A percentile compares a stretch with the other conserved stretches of the same genome.
Conservation (phyloP, 805 yeast species). For the Teunomyces barrocoloradensis region DNA sequence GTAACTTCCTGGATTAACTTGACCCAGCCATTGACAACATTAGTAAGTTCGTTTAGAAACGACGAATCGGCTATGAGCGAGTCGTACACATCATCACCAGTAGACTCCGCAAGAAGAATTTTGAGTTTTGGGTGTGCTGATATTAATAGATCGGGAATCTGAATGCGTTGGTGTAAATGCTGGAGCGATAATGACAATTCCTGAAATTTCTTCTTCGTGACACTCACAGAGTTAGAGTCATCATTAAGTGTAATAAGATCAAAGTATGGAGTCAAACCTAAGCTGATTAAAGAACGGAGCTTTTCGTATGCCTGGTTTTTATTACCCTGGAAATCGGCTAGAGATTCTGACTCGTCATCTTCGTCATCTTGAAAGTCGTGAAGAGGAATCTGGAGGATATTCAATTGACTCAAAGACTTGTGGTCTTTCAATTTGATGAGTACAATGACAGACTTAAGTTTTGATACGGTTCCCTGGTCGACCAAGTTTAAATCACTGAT, state of each 20-base stretch:
- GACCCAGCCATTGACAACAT: constrained; percentile 72
- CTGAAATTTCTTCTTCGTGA: constrained; percentile 59
- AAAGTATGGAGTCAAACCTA: constrained; percentile 70
- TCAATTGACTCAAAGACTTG: constrained; percentile 30
- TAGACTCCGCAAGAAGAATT: constrained; percentile 11
- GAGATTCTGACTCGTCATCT: constrained; percentile 1
- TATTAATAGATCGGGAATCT: constrained; percentile 59
- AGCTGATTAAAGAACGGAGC: constrained; percentile 55
- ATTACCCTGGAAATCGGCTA: neutral
- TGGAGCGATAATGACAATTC: constrained; percentile 68
- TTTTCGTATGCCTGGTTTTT: constrained; percentile 42
- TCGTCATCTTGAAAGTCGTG: constrained; percentile 5
- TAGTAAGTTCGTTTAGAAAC: constrained; percentile 68
- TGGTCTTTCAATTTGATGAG: constrained; percentile 44
- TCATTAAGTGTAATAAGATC: constrained; percentile 40
- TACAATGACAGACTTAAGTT: constrained; percentile 26
- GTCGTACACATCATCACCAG: constrained; percentile 17
- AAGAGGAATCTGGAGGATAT: constrained; percentile 33
- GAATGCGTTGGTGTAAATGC: constrained; percentile 64
- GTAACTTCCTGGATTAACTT: constrained; percentile 59
- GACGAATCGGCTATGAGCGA: constrained; percentile 46
- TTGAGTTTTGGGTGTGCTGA: constrained; percentile 51
- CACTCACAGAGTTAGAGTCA: constrained; percentile 22
- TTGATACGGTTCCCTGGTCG: constrained; percentile 1
- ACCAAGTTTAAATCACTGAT: constrained; percentile 9